Percentiles rank a stretch among this genome's conserved stretches.
phyloP scores from a whole-genome alignment of 2,329 filamentous ascomycete species.

The Leptographium wingfieldii region DNA sequence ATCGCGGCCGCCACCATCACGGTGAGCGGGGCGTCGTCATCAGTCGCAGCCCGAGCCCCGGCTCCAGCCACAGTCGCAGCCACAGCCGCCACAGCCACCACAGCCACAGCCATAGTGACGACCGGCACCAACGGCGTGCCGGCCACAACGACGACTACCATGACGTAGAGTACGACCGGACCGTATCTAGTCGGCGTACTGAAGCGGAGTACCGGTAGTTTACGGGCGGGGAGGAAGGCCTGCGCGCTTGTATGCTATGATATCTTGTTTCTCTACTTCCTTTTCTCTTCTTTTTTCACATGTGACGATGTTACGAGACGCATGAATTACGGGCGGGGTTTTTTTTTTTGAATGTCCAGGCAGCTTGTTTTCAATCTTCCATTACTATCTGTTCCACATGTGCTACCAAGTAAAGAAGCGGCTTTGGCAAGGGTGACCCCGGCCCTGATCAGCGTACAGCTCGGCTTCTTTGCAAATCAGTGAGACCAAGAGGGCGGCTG shows the following conservation, averaged over 20 bases:
- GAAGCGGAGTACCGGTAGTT: background rate
- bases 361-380: background rate
- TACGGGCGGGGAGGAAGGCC: too few relatives aligned
- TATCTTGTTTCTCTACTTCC: background rate
- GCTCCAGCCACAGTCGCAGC: background rate
- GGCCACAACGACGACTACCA: slow-evolving; percentile 11
- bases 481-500: background rate
- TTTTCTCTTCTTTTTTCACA: background rate
- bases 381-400: too few relatives aligned
- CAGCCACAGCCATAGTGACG: background rate
- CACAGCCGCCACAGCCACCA: background rate
- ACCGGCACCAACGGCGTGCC: slow-evolving; percentile 1
- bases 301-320: background rate
- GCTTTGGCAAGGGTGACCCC: too few relatives aligned
- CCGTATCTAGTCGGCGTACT: background rate
- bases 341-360: background rate
- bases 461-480: background rate
- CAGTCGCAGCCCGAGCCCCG: slow-evolving; percentile 7
- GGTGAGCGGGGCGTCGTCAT: slow-evolving; percentile 7
- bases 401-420: too few relatives aligned
- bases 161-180: background rate
- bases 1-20: slow-evolving; percentile 14
- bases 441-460: too few relatives aligned
- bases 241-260: background rate
- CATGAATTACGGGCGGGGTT: background rate